Base-by-base conservation (phyloP, 345 rosid genomes). In the Hibiscus mutabilis region DNA sequence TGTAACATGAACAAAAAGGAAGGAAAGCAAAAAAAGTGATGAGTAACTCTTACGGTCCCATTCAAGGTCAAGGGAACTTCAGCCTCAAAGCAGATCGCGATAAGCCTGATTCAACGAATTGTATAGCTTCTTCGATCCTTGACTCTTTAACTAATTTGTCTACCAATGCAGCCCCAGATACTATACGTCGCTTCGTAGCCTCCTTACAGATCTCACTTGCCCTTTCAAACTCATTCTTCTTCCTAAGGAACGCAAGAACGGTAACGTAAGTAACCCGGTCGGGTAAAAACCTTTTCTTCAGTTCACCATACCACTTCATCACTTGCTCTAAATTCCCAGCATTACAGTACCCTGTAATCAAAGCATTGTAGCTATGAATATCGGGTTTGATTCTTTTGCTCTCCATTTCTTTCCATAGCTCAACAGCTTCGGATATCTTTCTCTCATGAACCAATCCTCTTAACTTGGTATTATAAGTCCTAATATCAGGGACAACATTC, bases 381-480 rank as follows among this genome's bases (percentile, higher is more conserved):
- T 93, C 89, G 0, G 84, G 86, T 71, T 68, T 29, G 46, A 82
- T 15, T 60, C 72, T 82, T 56, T 79, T 79, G 19, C 7, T 72
- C 76, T 79, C 77, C 83, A 89, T 83, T 77, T 85, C 84, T 3
- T 68, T 65, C 19, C 82, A 56, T 15, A 85, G 57, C 73, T 78
- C 73, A 52, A 76, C 78, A 4, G 88, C 93, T 75, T 89, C 87
- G 10, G 57, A 22, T 49, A 77, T 73, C 79, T 79, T 78, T 55
- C 81, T 85, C 73, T 74, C 82, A 22, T 79, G 24, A 15, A 77
- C 79, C 72, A 91, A 66, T 52, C 96, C 93, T 49, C 79, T 42
- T 64, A 93, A 19, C 79, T 78, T 87, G 0, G 87, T 72, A 81
- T 88, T 88, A 67, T 86, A 88, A 79, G 84, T 91, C 75, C 84